A percentile compares a stretch with the other conserved stretches of the same genome.
Conservation (phyloP, 2,329 filamentous ascomycete genomes). For the Diaporthe helianthi region DNA sequence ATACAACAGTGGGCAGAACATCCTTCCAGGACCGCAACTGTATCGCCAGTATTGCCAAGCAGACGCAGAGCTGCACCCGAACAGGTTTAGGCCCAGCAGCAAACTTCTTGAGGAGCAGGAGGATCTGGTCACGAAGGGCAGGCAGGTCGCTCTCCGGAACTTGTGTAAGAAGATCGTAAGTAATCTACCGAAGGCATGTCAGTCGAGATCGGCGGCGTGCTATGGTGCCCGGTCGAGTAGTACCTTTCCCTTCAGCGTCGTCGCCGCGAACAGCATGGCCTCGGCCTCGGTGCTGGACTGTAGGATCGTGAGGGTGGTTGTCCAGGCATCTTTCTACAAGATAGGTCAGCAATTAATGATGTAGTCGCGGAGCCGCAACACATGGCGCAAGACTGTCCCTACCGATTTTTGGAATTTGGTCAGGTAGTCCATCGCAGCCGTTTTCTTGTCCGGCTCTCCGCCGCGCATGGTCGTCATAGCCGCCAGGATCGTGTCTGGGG, state of each 20-base stretch:
- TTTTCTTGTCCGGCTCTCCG: slow-evolving; percentile 82
- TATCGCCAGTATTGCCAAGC: slow-evolving; percentile 91
- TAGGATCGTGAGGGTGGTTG: slow-evolving; percentile 83
- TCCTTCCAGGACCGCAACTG: slow-evolving; percentile 97
- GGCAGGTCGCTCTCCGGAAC: slow-evolving; percentile 77
- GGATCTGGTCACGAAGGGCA: slow-evolving; percentile 81
- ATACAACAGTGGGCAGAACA: slow-evolving; percentile 82
- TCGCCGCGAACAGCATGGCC: slow-evolving; percentile 93
- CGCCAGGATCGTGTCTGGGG: slow-evolving; percentile 76
- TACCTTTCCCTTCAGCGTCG: slow-evolving; percentile 98
- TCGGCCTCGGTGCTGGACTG: slow-evolving; percentile 83
- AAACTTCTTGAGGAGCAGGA: slow-evolving; percentile 81
- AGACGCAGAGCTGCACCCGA: slow-evolving; percentile 91
- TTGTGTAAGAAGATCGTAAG: slow-evolving; percentile 89
- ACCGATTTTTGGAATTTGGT: slow-evolving; percentile 99
- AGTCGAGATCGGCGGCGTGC: slow-evolving; percentile 30
- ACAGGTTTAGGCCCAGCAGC: slow-evolving; percentile 83
- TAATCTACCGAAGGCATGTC: slow-evolving; percentile 69
- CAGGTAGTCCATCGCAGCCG: slow-evolving; percentile 84
- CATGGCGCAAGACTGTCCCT: slow-evolving; percentile 43
- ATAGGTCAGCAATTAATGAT: slow-evolving; percentile 14
- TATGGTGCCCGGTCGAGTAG: slow-evolving; percentile 27
- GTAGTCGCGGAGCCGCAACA: neutral
- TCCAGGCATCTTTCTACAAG: slow-evolving; percentile 89
- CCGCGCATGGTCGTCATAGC: slow-evolving; percentile 93